A percentile compares a stretch with the other conserved stretches of the same genome.
Conservation (phyloP, 2,329 filamentous ascomycete genomes). For the Rosellinia necatrix region DNA sequence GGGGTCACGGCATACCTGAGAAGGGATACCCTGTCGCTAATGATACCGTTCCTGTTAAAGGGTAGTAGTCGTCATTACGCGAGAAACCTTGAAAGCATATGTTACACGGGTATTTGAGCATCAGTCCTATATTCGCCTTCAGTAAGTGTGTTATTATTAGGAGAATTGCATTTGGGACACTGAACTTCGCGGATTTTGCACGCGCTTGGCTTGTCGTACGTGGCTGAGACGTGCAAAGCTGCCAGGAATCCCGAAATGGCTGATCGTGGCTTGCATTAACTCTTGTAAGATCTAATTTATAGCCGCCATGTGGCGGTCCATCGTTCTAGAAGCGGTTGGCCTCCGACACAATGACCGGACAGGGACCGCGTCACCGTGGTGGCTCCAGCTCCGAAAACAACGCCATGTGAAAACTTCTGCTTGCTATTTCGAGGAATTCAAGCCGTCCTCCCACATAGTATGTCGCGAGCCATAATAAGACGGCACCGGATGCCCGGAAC, state of each 20-base stretch:
- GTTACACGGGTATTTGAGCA: neutral
- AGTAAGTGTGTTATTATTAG: neutral
- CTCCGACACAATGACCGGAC: neutral
- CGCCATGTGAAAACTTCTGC: slow-evolving; percentile 1
- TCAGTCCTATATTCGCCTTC: neutral
- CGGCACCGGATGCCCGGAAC: neutral
- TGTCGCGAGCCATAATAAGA: neutral
- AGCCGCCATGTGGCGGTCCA: neutral
- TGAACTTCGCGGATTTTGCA: neutral
- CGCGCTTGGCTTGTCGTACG: neutral
- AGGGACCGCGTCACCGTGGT: neutral
- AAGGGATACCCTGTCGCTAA: neutral
- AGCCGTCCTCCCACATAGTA: neutral
- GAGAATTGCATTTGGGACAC: neutral
- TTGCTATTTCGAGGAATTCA: neutral
- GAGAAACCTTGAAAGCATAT: neutral
- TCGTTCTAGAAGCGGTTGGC: neutral
- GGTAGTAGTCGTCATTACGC: neutral
- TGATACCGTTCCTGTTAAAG: neutral
- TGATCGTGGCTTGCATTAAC: neutral
- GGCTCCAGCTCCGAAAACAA: neutral
- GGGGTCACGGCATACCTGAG: neutral
- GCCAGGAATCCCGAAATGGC: neutral
- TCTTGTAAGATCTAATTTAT: neutral
- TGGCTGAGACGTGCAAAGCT: neutral